Conservation (phyloP, 2,329 filamentous ascomycete species). For the Knoxdaviesia capensis region DNA sequence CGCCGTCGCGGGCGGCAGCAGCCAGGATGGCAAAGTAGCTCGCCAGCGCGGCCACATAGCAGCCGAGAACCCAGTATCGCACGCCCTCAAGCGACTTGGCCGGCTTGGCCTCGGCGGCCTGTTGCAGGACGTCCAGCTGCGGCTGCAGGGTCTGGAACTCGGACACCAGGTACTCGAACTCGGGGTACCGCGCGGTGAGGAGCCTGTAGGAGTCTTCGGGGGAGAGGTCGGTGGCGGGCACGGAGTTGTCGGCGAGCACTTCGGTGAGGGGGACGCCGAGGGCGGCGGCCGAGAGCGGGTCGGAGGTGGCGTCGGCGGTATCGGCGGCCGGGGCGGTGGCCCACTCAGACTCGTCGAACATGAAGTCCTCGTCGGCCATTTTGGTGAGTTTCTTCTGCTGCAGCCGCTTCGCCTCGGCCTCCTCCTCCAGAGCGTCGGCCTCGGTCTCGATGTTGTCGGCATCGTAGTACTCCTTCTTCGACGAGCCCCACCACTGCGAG, state of each 20-base stretch:
- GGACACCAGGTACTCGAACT: constrained; percentile 69
- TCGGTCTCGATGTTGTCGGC: constrained; percentile 53
- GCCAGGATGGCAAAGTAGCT: constrained; percentile 94
- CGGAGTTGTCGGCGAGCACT: constrained; percentile 63
- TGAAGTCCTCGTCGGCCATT: constrained; percentile 83
- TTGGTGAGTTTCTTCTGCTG: constrained; percentile 80
- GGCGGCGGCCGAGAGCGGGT: constrained; percentile 27
- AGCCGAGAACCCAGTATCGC: constrained; percentile 63
- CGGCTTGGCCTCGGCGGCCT: constrained; percentile 31
- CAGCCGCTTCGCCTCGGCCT: constrained; percentile 68
- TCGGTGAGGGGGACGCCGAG: constrained; percentile 50
- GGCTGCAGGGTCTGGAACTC: constrained; percentile 61
- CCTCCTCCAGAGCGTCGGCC: constrained; percentile 65
- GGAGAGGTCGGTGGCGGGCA: constrained; percentile 54
- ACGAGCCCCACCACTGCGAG: constrained; percentile 66
- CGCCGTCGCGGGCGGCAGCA: constrained; percentile 45
- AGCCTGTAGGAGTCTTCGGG: constrained; percentile 56
- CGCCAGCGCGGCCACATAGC: constrained; percentile 68
- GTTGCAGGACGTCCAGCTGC: constrained; percentile 35
- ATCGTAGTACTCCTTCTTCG: constrained; percentile 82
- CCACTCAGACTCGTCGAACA: constrained; percentile 85
- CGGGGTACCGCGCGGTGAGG: constrained; percentile 66
- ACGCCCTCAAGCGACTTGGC: constrained; percentile 38
- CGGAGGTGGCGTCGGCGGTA: constrained; percentile 31
- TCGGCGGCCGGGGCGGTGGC: constrained; percentile 32